Conservation (phyloP, 2,329 filamentous ascomycete species). For the Epichloe sp. region DNA sequence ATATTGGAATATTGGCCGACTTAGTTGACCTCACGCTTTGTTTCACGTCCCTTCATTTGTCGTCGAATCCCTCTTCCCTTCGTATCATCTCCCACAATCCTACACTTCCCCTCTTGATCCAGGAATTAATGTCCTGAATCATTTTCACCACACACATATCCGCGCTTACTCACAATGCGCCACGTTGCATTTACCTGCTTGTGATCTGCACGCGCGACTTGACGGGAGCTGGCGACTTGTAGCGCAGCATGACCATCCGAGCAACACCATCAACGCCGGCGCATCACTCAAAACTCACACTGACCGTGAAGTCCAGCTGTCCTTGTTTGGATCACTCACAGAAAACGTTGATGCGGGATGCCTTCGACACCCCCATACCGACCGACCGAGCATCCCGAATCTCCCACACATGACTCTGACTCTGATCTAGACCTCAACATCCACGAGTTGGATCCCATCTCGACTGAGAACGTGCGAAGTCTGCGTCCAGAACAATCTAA, state of each 20-base stretch:
- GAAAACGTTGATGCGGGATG: constrained; percentile 32
- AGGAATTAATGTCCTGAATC: no score
- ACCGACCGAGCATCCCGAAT: constrained; percentile 50
- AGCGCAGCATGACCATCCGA: constrained; percentile 11
- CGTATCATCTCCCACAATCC: not conserved
- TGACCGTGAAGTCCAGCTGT: constrained; percentile 7
- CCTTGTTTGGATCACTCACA: not conserved
- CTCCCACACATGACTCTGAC: constrained; percentile 56
- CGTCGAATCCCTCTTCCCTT: not conserved
- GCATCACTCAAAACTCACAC: constrained; percentile 7
- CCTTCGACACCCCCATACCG: constrained; percentile 39
- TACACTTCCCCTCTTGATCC: not conserved
- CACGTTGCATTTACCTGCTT: constrained; percentile 6
- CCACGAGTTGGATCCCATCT: constrained; percentile 61
- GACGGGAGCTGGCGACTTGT: not conserved
- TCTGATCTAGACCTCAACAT: constrained; percentile 62
- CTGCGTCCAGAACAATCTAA: constrained; percentile 16
- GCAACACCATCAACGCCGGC: constrained; percentile 7
- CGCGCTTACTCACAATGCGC: constrained; percentile 1
- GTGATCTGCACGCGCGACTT: constrained; percentile 2
- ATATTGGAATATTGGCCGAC: not conserved
- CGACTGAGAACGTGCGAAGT: constrained; percentile 22
- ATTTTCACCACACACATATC: not conserved
- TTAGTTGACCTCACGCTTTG: not conserved
- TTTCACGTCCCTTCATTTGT: not conserved